Evolutionary conservation across 2,329 filamentous ascomycete genomes (phyloP).

Genomic region (Pseudohalonectria lignicola): DNA sequence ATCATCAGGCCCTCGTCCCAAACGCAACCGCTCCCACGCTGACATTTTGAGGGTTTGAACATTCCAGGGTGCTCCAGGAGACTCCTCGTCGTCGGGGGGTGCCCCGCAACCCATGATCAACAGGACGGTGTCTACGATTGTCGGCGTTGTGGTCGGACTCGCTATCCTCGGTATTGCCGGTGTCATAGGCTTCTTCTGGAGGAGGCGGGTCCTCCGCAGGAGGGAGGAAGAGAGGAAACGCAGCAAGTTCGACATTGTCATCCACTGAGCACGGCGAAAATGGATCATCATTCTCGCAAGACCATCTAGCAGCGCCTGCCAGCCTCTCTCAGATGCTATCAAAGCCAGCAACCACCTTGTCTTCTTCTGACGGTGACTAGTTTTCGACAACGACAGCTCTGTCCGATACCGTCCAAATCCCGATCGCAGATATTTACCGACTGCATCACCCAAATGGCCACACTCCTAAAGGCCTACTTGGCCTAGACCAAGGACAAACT

Average conservation of each 20-base stretch:
- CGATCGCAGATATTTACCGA: too few relatives aligned
- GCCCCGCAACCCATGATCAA: background rate
- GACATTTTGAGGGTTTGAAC: background rate
- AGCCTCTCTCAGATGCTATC: too few relatives aligned
- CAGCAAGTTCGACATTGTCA: background rate
- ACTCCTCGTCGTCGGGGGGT: background rate
- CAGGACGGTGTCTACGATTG: background rate
- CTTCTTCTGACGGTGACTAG: too few relatives aligned
- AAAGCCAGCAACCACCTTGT: too few relatives aligned
- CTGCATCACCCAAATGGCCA: too few relatives aligned
- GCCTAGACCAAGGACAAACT: too few relatives aligned
- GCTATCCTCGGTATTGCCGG: background rate
- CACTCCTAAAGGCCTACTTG: too few relatives aligned
- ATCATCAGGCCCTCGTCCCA: background rate
- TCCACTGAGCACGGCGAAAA: background rate
- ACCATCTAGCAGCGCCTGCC: too few relatives aligned
- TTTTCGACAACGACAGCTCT: too few relatives aligned
- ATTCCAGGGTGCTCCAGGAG: background rate
- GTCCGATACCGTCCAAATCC: too few relatives aligned
- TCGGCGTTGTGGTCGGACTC: background rate
- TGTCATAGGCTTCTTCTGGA: background rate
- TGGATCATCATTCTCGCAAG: background rate
- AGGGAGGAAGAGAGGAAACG: too few relatives aligned
- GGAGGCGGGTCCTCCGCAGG: too few relatives aligned
- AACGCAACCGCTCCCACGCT: background rate